Evolutionary conservation across 1,284 basidiomycete genomes (phyloP), one percentile per base, ranked within the genome.

Genomic region (Termitomyces sp.): DNA sequence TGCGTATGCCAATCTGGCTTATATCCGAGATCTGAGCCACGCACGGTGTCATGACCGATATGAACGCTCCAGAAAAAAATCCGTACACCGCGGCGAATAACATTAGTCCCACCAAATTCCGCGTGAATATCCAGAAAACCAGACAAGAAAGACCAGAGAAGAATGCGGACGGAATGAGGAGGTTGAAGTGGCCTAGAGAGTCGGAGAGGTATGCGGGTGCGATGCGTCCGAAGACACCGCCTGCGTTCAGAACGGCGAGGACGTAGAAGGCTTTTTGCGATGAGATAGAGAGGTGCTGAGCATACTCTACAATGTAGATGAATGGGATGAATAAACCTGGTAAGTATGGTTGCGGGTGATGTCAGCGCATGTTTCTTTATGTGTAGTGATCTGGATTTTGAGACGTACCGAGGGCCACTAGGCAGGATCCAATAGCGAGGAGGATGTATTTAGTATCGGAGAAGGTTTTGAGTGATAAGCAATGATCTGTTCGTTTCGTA

Each of bases 211-310:
- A 76, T 0, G 83, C 77, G 7, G 86, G 86, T 1, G 75, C 73
- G 45, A 87, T 68, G 13, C 86, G 82, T 12, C 86, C 85, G 55
- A 84, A 53, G 33, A 86, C 71, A 0, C 83, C 78, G 7, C 83
- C 83, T 0, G 77, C 83, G 64, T 88, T 88, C 72, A 88, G 74
- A 41, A 81, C 73, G 0, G 84, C 79, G 17, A 88, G 74, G 1
- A 83, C 73, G 60, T 77, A 76, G 66, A 82, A 80, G 0, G 76
- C 71, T 33, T 68, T 67, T 33, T 67, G 59, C 2, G 73, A 59
- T 9, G 72, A 58, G 26, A 78, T 66, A 30, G 66, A 65, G 54
- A 73, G 65, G 47, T 68, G 72, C 64, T 75, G 65, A 8, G 77
- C 72, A 65, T 80, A 86, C 43, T 77, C 72, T 31, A 79, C 74